A percentile compares a stretch with the other conserved stretches of the same genome.
phyloP scores from a whole-genome alignment of 1,139 yeast genomes.

The Maudiozyma humilis region DNA sequence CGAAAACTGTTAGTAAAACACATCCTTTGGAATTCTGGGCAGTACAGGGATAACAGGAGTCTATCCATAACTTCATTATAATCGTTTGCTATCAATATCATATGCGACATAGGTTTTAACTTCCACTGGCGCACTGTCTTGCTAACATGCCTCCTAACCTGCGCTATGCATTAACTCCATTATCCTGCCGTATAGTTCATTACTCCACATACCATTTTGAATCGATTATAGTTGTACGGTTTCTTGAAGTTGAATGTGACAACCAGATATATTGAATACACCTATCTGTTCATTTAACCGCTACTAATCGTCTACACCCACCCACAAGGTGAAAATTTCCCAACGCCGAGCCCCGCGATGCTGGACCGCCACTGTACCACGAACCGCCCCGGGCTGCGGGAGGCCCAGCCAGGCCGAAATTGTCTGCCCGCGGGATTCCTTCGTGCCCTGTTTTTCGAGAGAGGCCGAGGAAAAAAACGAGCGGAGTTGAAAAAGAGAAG shows the following conservation, averaged over 20 bases:
- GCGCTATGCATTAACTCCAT: background rate
- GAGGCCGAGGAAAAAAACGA: background rate
- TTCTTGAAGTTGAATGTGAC: background rate
- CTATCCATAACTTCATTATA: too few relatives aligned
- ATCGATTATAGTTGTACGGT: conserved; percentile 8
- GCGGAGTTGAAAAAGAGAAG: background rate
- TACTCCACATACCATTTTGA: conserved; percentile 12
- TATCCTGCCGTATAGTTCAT: background rate
- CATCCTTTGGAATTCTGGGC: too few relatives aligned
- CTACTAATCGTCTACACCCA: too few relatives aligned
- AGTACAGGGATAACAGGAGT: too few relatives aligned
- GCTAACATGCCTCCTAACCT: background rate
- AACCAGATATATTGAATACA: background rate
- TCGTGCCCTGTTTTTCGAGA: too few relatives aligned
- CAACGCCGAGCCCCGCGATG: background rate
- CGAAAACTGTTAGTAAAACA: conserved; percentile 8
- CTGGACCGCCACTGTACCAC: too few relatives aligned
- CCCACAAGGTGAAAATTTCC: background rate
- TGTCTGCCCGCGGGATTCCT: background rate
- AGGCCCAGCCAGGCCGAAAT: background rate
- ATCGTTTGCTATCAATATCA: too few relatives aligned
- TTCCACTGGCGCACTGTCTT: too few relatives aligned
- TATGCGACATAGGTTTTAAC: too few relatives aligned
- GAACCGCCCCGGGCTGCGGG: background rate
- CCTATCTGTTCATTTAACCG: too few relatives aligned